These are phyloP conservation scores for Calocera cornea DNA, from an alignment of 768 basidiomycete genomes.

Conservation along the genomic window DNA sequence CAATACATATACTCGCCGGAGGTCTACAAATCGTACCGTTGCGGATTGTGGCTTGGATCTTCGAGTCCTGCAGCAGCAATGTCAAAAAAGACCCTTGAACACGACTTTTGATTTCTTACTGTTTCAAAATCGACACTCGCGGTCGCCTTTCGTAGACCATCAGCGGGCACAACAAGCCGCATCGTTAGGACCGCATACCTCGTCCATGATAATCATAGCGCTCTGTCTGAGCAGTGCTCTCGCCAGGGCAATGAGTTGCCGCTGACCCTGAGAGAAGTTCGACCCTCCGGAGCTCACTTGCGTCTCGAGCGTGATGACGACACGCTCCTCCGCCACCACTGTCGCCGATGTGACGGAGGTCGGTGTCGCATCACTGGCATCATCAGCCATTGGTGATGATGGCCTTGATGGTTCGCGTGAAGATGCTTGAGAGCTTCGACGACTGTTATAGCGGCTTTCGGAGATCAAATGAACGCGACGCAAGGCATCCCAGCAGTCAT, in stretches of 20 bases:
- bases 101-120: neutral
- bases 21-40: constrained; percentile 22
- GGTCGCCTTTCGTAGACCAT: constrained; percentile 29
- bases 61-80: constrained; percentile 73
- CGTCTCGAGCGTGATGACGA: constrained; percentile 49
- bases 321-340: constrained; percentile 37
- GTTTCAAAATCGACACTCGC: constrained; percentile 72
- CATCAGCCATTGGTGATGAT: constrained; percentile 28
- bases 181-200: constrained; percentile 37
- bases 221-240: constrained; percentile 60
- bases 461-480: constrained; percentile 66
- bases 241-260: constrained; percentile 79
- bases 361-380: constrained; percentile 35
- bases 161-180: constrained; percentile 22
- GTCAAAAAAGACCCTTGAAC: constrained; percentile 10
- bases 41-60: constrained; percentile 78
- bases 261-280: constrained; percentile 87
- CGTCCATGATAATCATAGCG: constrained; percentile 57
- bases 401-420: constrained; percentile 37
- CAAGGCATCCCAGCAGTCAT: constrained; percentile 67
- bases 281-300: constrained; percentile 73
- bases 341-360: constrained; percentile 21
- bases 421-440: constrained; percentile 36
- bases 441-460: constrained; percentile 37
- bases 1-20: neutral